Base-by-base conservation (phyloP, 23 red algal species). In the Agarophyton chilense region DNA sequence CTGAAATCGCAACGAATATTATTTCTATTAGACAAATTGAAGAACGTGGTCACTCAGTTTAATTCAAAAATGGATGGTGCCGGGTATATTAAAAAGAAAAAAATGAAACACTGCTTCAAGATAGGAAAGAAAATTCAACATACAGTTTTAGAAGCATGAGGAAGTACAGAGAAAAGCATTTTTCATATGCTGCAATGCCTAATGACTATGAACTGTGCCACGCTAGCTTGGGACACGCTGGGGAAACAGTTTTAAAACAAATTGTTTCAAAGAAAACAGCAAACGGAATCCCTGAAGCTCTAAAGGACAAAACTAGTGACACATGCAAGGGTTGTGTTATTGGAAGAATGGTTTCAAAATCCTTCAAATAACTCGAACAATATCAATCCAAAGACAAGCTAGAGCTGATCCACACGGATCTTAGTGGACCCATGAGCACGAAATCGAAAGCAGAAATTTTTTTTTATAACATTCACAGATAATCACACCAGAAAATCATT, bases 401-500 rank as follows among this genome's bases (percentile, higher is more conserved):
- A n/a, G n/a, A n/a, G n/a, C n/a, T n/a, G n/a, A n/a, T n/a, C n/a
- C n/a, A n/a, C n/a, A n/a, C n/a, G n/a, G 84, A 88, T 54, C 40
- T 88, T 8, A 78, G 66, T 50, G 62, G 66, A 9, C 70, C 68
- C 24, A 42, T 90, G 41, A 56, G 40, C 21, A 32, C 42, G 4
- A 28, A 10, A 7, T 77, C 86, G 11, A 62, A 29, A 36, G 86
- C 49, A 41, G 21, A 33, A 12, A 74, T 10, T 22, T 10, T 90
- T 79, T 51, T 78, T 78, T 61, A 44, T 58, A 22, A 90, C 71
- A 5, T 72, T 79, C 45, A 36, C 50, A 1, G 86, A 78, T 43
- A 71, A 90, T 22, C 55, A 36, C 68, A 31, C 68, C 10, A 36
- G 67, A 25, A 67, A 24, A 32, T 52, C 32, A 10, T 76, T 54